Percentiles rank a stretch among this genome's conserved stretches.
These are phyloP conservation scores for Silene noctiflora DNA, from an alignment of 179 eudicot genomes.

Conservation along the genomic window DNA sequence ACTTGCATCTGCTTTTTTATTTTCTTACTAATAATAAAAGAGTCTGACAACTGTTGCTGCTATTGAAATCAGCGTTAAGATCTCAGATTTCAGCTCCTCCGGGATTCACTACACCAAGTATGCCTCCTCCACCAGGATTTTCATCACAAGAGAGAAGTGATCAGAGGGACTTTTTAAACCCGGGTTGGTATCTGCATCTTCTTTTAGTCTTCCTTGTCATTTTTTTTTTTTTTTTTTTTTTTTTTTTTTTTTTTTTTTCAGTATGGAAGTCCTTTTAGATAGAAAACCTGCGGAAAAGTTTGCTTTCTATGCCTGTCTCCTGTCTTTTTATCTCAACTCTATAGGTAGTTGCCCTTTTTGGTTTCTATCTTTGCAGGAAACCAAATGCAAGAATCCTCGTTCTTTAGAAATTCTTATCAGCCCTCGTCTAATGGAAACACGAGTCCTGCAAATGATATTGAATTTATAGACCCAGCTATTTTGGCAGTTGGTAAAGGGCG, in stretches of 20 bases:
- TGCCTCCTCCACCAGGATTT: constrained; percentile 93
- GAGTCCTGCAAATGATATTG: constrained; percentile 54
- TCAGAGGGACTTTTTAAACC: constrained; percentile 36
- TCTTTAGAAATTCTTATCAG: constrained; percentile 53
- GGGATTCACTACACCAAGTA: constrained; percentile 69
- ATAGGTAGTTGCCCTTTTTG: background rate
- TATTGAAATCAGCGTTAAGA: constrained; percentile 49
- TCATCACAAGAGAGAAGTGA: constrained; percentile 61
- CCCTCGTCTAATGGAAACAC: constrained; percentile 39
- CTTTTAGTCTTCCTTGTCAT: background rate
- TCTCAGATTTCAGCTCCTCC: constrained; percentile 88
- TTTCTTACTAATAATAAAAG: background rate
- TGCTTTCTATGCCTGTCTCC: too few species aligned
- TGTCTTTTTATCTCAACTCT: too few species aligned
- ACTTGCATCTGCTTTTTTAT: background rate
- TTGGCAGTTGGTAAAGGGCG: constrained; percentile 91
- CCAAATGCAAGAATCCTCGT: constrained; percentile 46
- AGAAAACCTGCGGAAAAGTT: too few species aligned
- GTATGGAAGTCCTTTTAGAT: too few species aligned
- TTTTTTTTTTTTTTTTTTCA: too few species aligned
- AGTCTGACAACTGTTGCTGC: constrained; percentile 6
- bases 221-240: too few species aligned
- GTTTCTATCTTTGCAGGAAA: constrained; percentile 47
- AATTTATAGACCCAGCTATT: constrained; percentile 92
- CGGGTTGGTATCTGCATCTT: constrained; percentile 47